A percentile compares a stretch with the other conserved stretches of the same genome.
These are phyloP conservation scores for Penicillium frequentans DNA, from an alignment of 2,329 filamentous ascomycete genomes.

Conservation along the genomic window DNA sequence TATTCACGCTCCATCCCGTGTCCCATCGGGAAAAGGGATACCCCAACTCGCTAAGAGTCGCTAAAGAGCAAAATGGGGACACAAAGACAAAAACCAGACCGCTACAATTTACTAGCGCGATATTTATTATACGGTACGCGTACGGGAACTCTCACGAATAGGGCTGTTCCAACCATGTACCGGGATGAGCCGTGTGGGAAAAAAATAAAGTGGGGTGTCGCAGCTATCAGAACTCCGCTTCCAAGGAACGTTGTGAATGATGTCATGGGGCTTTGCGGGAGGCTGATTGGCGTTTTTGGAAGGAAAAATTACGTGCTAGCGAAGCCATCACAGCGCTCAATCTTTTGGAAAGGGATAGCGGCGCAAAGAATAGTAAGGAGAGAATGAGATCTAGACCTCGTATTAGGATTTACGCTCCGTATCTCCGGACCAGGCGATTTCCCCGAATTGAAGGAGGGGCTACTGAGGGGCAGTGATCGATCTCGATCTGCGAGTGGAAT, in stretches of 20 bases:
- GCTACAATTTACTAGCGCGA: not conserved
- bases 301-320: not conserved
- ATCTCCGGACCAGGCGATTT: not conserved
- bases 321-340: not conserved
- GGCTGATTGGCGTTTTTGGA: not conserved
- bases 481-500: slow-evolving; percentile 1
- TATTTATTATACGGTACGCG: not conserved
- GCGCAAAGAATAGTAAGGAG: not conserved
- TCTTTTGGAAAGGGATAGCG: not conserved
- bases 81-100: not conserved
- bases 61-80: not conserved
- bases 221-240: not conserved
- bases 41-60: not conserved
- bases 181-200: slow-evolving; percentile 6
- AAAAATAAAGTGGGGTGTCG: not conserved
- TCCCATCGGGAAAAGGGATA: not conserved
- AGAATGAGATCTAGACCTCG: not conserved
- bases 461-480: not conserved
- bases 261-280: slow-evolving; percentile 1
- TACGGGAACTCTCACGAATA: not conserved
- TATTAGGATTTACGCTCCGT: not conserved
- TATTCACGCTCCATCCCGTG: not conserved
- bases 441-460: not conserved
- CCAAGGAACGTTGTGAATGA: slow-evolving; percentile 1
- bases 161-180: not conserved